These are phyloP conservation scores for Penicillium macrosclerotiorum DNA, from an alignment of 495 filamentous ascomycete genomes.

Conservation along the genomic window DNA sequence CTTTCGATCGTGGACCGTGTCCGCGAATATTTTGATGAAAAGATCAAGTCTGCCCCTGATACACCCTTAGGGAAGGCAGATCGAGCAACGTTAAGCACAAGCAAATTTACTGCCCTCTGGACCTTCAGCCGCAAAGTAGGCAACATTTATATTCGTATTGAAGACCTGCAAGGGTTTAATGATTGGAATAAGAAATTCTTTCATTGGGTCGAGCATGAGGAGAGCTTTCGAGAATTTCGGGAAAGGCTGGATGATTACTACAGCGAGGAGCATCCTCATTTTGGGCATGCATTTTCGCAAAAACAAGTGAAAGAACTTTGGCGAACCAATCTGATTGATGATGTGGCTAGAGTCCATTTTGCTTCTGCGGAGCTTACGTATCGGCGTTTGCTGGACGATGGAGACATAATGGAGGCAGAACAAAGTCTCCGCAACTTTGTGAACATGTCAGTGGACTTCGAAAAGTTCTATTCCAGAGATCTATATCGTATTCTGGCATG, in stretches of 20 bases:
- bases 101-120: constrained; percentile 10
- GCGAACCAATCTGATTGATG: constrained; percentile 6
- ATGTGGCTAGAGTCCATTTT: constrained; percentile 7
- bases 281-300: neutral
- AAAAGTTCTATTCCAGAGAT: constrained; percentile 12
- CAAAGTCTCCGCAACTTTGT: constrained; percentile 11
- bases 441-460: neutral
- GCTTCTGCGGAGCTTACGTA: constrained; percentile 6
- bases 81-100: neutral
- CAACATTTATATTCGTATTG: constrained; percentile 2
- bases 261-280: neutral
- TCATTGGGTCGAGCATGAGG: constrained; percentile 11
- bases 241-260: constrained; percentile 2
- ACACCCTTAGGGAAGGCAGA: constrained; percentile 4
- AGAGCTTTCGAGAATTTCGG: constrained; percentile 3
- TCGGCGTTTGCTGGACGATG: constrained; percentile 13
- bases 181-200: constrained; percentile 5
- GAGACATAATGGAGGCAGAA: constrained; percentile 16
- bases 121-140: constrained; percentile 1
- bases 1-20: constrained; percentile 11
- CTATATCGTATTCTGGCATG: constrained; percentile 22
- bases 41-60: constrained; percentile 1
- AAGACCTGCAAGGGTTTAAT: constrained; percentile 9
- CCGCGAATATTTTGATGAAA: neutral
- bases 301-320: constrained; percentile 8